phyloP scores from a whole-genome alignment of 2,329 filamentous ascomycete genomes.

The Xylariomycetidae sp. region DNA sequence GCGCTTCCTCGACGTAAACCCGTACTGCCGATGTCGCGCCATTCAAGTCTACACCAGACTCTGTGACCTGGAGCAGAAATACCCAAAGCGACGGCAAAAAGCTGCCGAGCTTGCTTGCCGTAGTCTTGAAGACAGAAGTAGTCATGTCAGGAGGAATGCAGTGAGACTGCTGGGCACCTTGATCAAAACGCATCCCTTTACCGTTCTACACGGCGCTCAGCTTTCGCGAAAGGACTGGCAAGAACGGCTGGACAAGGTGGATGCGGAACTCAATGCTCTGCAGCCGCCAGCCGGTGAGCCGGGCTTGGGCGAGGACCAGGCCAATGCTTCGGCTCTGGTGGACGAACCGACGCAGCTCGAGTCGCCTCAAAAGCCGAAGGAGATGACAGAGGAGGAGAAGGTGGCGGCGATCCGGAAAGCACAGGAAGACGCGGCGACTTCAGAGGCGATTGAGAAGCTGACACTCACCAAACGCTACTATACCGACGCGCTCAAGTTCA shows the following conservation, averaged over 20 bases:
- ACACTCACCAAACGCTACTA: slow-evolving; percentile 88
- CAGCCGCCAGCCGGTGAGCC: slow-evolving; percentile 70
- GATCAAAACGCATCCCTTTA: slow-evolving; percentile 92
- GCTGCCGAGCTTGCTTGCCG: slow-evolving; percentile 81
- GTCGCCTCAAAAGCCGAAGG: slow-evolving; percentile 55
- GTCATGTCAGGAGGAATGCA: slow-evolving; percentile 89
- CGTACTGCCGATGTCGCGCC: slow-evolving; percentile 85
- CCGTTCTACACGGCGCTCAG: slow-evolving; percentile 82
- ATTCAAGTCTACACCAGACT: slow-evolving; percentile 91
- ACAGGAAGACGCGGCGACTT: slow-evolving; percentile 79
- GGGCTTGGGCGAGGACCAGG: slow-evolving; percentile 63
- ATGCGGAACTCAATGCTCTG: slow-evolving; percentile 73
- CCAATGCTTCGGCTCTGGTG: slow-evolving; percentile 64
- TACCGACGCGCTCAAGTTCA: slow-evolving; percentile 87
- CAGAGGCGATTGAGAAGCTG: slow-evolving; percentile 80
- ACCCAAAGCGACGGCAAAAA: slow-evolving; percentile 82
- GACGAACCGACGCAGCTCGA: slow-evolving; percentile 84
- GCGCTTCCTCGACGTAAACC: slow-evolving; percentile 92
- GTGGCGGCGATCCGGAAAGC: slow-evolving; percentile 69
- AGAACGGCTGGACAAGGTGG: slow-evolving; percentile 71
- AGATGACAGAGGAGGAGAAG: slow-evolving; percentile 76
- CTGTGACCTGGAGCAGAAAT: slow-evolving; percentile 93
- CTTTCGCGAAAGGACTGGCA: slow-evolving; percentile 83
- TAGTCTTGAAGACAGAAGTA: slow-evolving; percentile 96
- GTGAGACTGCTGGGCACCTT: slow-evolving; percentile 86